These are phyloP conservation scores for Tanacetum coccineum DNA, from an alignment of 129 eudicot genomes.

Conservation along the genomic window DNA sequence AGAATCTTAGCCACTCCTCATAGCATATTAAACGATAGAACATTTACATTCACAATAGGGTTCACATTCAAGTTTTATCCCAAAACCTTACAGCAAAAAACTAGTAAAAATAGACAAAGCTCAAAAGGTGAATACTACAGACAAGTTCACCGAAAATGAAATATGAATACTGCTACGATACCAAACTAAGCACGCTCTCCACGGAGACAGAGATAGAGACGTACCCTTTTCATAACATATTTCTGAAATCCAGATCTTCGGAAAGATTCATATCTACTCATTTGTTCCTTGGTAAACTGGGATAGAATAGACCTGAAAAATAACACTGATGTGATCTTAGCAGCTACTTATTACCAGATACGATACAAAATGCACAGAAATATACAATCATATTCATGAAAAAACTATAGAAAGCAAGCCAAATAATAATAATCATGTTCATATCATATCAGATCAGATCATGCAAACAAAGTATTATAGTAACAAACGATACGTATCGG, in stretches of 20 bases:
- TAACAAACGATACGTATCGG: too few relatives aligned
- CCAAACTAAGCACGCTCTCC: constrained; percentile 84
- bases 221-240: constrained; percentile 94
- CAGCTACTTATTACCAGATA: neutral
- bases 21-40: constrained; percentile 17
- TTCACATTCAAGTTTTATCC: constrained; percentile 13
- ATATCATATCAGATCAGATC: too few relatives aligned
- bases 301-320: constrained; percentile 67
- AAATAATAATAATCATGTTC: neutral
- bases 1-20: neutral
- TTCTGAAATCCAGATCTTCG: constrained; percentile 96
- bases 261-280: constrained; percentile 92
- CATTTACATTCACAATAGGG: constrained; percentile 28
- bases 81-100: constrained; percentile 13
- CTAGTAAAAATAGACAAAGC: neutral
- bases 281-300: constrained; percentile 83
- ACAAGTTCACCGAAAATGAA: neutral
- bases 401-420: constrained; percentile 6
- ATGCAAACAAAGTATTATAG: too few relatives aligned
- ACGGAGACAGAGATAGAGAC: constrained; percentile 41
- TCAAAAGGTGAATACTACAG: constrained; percentile 12
- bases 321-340: neutral
- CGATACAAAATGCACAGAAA: constrained; percentile 5
- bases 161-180: neutral
- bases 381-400: neutral